These are phyloP conservation scores for Fusarium lateritium DNA, from an alignment of 2,329 filamentous ascomycete species.

Conservation along the genomic window DNA sequence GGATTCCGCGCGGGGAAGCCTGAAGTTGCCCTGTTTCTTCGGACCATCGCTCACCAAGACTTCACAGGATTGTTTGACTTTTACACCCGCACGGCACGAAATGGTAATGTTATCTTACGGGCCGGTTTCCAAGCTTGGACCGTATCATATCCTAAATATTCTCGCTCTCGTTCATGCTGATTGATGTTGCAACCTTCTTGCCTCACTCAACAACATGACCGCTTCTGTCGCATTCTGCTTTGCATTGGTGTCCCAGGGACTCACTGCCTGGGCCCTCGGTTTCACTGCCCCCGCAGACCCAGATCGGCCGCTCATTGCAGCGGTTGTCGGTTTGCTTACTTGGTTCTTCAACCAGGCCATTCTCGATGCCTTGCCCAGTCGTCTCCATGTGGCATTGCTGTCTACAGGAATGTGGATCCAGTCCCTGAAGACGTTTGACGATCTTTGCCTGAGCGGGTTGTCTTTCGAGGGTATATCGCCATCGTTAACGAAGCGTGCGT, in stretches of 20 bases:
- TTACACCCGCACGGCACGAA: too few species aligned
- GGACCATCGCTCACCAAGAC: too few species aligned
- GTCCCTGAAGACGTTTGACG: slow-evolving; percentile 33
- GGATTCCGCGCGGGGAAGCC: too few species aligned
- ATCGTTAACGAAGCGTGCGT: neutral
- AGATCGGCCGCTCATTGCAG: neutral
- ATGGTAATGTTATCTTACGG: too few species aligned
- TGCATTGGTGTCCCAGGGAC: slow-evolving; percentile 16
- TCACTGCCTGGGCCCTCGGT: slow-evolving; percentile 22
- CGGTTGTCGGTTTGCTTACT: slow-evolving; percentile 12
- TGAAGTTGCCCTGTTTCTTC: too few species aligned
- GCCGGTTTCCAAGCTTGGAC: too few species aligned
- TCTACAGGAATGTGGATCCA: slow-evolving; percentile 43
- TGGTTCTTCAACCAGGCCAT: slow-evolving; percentile 32
- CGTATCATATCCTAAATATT: neutral
- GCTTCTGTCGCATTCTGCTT: slow-evolving; percentile 5
- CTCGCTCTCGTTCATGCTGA: neutral
- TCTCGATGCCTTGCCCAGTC: slow-evolving; percentile 13
- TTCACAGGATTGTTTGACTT: too few species aligned
- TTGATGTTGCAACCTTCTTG: neutral
- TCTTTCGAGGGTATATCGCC: slow-evolving; percentile 4
- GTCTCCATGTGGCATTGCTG: slow-evolving; percentile 36
- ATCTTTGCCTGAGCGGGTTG: slow-evolving; percentile 28
- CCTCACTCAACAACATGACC: slow-evolving; percentile 16
- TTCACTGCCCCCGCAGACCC: slow-evolving; percentile 10